phyloP scores from a whole-genome alignment of 306 rosid genomes.

The Quercus alba region DNA sequence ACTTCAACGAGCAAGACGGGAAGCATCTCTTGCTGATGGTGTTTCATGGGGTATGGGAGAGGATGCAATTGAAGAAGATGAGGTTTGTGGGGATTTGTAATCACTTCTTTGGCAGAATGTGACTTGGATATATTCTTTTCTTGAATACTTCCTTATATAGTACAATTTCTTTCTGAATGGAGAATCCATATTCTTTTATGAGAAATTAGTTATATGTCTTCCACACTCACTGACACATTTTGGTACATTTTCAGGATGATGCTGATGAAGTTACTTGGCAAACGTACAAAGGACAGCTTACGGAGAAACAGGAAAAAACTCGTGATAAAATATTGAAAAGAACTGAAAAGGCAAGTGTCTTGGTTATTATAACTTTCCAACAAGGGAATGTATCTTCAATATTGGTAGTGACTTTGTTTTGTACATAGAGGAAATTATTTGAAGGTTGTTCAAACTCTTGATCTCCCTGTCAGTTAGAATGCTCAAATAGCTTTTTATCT shows the following conservation, averaged over 20 bases:
- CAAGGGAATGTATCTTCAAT: neutral
- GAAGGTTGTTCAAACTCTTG: neutral
- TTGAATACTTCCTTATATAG: constrained; percentile 5
- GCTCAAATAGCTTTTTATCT: neutral
- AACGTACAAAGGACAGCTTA: constrained; percentile 85
- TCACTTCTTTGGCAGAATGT: constrained; percentile 2
- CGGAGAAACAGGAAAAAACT: constrained; percentile 90
- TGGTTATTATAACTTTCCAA: constrained; percentile 10
- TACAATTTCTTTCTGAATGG: neutral
- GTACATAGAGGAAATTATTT: neutral
- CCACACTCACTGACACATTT: constrained; percentile 20
- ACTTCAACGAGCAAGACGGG: constrained; percentile 73
- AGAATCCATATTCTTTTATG: constrained; percentile 10
- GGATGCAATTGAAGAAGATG: constrained; percentile 93
- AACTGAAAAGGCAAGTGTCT: constrained; percentile 69
- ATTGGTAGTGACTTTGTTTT: neutral
- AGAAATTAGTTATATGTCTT: constrained; percentile 19
- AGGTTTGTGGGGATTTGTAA: constrained; percentile 47
- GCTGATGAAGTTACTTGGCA: constrained; percentile 94
- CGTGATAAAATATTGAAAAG: constrained; percentile 84
- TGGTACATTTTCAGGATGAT: constrained; percentile 62
- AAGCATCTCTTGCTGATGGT: constrained; percentile 84
- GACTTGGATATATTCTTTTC: constrained; percentile 3
- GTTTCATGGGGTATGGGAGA: constrained; percentile 98
- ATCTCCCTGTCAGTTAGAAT: neutral